phyloP scores from a whole-genome alignment of 2,329 filamentous ascomycete genomes.

The Hortaea werneckii region DNA sequence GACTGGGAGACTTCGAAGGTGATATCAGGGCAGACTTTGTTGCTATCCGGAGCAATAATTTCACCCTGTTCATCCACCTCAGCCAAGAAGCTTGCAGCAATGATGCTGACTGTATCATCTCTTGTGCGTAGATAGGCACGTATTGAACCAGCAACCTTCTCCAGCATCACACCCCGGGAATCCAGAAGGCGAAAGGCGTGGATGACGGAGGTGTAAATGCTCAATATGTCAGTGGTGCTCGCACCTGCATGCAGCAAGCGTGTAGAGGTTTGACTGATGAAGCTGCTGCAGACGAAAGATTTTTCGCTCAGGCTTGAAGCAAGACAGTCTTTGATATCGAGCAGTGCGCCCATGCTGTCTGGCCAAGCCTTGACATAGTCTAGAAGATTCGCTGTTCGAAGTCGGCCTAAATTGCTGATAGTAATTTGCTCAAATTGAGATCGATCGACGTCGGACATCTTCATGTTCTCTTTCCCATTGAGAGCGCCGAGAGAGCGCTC shows the following conservation, averaged over 20 bases:
- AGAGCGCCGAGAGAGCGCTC: slow-evolving; percentile 38
- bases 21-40: slow-evolving; percentile 52
- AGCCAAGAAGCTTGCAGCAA: slow-evolving; percentile 63
- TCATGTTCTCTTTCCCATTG: slow-evolving; percentile 12
- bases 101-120: slow-evolving; percentile 67
- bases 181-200: slow-evolving; percentile 66
- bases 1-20: slow-evolving; percentile 55
- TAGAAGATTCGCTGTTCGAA: slow-evolving; percentile 63
- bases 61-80: slow-evolving; percentile 41
- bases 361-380: slow-evolving; percentile 73
- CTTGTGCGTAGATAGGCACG: slow-evolving; percentile 67
- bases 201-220: slow-evolving; percentile 71
- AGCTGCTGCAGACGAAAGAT: slow-evolving; percentile 58
- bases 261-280: slow-evolving; percentile 54
- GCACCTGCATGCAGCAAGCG: slow-evolving; percentile 65
- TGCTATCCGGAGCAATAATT: slow-evolving; percentile 30
- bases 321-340: slow-evolving; percentile 57
- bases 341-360: slow-evolving; percentile 56
- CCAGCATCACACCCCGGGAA: slow-evolving; percentile 65
- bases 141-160: slow-evolving; percentile 61
- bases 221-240: slow-evolving; percentile 65
- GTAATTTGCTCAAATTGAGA: slow-evolving; percentile 42
- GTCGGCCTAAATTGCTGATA: slow-evolving; percentile 43
- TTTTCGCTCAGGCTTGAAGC: slow-evolving; percentile 60
- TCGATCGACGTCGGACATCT: slow-evolving; percentile 33